Base-by-base conservation (phyloP, 805 yeast species). In the Ogataea trehalophila region DNA sequence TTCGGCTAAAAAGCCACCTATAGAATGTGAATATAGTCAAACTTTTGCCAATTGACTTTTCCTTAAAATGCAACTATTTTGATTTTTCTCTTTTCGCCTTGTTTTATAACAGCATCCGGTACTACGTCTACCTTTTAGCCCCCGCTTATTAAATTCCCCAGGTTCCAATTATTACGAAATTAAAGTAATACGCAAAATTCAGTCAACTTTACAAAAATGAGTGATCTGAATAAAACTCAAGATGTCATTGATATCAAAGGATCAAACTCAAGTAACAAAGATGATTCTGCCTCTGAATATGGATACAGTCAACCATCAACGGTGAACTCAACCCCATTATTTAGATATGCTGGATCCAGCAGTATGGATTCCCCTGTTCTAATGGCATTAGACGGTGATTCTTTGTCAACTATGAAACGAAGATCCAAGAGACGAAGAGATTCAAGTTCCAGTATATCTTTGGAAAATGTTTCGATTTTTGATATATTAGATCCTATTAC, bases 401-500 rank as follows among this genome's bases (percentile, higher is more conserved):
- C 39, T 14, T 34, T 31, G 11, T 8, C 36, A 26, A 31, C 5
- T 4, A n/a, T 18, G 8, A 18, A 20, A 15, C 15, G 17, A 5
- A 14, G 38, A 34, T 44, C 56, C 42, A 44, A 52, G n/a, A 35
- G 35, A 16, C 46, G 60, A 47, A 44, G 55, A 18, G 26, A 37
- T 16, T 58, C 62, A 1, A 47, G 47, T 18, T 51, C 65, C 8
- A 50, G 53, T 31, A n/a, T 52, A 17, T 40, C 42, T 16, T 11
- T 53, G n/a, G 70, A 66, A 4, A 62, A 56, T 29, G 41, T 61
- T 1, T 52, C 67, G 1, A 45, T 65, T 6, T 58, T 66, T 43
- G 69, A 66, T 39, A 41, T 66, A 26, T 45, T 66, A 17, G 68
- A 63, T 47, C 68, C 69, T 5, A 33, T 63, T 26, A 58, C 62